Conservation (phyloP, 371 early-diverging fungal species). For the Mucor circinelloides region DNA sequence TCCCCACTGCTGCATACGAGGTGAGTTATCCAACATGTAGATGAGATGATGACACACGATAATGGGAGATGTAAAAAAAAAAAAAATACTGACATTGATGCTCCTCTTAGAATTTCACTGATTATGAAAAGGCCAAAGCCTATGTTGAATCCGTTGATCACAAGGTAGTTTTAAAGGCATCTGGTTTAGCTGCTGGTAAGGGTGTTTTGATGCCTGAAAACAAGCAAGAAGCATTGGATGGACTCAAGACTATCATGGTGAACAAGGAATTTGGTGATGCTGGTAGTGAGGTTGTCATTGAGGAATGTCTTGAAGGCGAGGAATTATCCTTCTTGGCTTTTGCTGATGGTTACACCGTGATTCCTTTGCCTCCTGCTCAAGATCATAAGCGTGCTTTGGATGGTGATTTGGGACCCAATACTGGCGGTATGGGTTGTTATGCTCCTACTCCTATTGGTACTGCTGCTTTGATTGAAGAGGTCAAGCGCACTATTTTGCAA, state of each 20-base stretch:
- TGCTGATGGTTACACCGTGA: conserved; percentile 94
- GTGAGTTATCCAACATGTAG: conserved; percentile 25
- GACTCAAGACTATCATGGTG: conserved; percentile 86
- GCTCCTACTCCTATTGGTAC: conserved; percentile 94
- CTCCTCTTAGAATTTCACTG: conserved; percentile 73
- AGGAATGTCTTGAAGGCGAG: conserved; percentile 92
- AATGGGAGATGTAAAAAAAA: not conserved
- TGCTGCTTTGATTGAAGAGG: conserved; percentile 66
- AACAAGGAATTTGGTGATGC: conserved; percentile 88
- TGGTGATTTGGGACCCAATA: conserved; percentile 94
- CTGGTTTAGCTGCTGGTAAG: conserved; percentile 97
- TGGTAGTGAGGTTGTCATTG: conserved; percentile 92
- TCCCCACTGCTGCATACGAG: conserved; percentile 94
- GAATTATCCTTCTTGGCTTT: conserved; percentile 92
- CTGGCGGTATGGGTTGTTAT: conserved; percentile 99
- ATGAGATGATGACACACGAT: not conserved
- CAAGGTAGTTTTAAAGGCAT: conserved; percentile 87
- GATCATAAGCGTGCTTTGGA: conserved; percentile 97
- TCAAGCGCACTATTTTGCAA: conserved; percentile 81
- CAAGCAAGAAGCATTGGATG: conserved; percentile 86
- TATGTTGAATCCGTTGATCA: conserved; percentile 66
- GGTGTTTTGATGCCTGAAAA: conserved; percentile 92
- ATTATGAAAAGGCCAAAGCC: conserved; percentile 76
- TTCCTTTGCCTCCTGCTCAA: conserved; percentile 90
- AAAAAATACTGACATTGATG: not conserved